Evolutionary conservation across 2,329 filamentous ascomycete genomes (phyloP).

Genomic region (Claviceps africana): DNA sequence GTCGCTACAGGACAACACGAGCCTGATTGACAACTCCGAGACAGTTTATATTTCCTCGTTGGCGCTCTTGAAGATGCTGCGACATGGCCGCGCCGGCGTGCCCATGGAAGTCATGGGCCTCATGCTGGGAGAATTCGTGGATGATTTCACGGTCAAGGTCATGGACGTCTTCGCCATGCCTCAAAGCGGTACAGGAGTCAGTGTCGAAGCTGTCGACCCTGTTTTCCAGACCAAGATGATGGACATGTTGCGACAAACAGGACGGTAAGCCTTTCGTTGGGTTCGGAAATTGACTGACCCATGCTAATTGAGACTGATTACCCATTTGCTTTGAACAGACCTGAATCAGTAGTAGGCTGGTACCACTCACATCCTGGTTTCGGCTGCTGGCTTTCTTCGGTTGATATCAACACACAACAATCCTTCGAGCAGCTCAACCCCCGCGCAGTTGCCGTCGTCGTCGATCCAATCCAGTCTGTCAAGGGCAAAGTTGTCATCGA

Average conservation of each 20-base stretch:
- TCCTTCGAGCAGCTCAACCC: constrained; percentile 98
- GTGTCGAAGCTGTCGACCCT: constrained; percentile 93
- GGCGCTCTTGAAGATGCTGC: constrained; percentile 94
- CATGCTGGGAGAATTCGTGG: constrained; percentile 97
- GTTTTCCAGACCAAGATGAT: constrained; percentile 99
- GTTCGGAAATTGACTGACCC: background rate
- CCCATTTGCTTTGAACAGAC: constrained; percentile 35
- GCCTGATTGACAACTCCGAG: constrained; percentile 95
- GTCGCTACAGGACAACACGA: constrained; percentile 61
- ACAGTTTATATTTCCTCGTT: constrained; percentile 98
- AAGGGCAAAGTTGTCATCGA: constrained; percentile 99
- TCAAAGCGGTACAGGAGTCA: constrained; percentile 94
- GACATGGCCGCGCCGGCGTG: constrained; percentile 91
- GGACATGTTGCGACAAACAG: constrained; percentile 98
- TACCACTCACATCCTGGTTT: constrained; percentile 99
- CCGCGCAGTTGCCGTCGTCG: constrained; percentile 90
- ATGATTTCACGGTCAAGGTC: constrained; percentile 96
- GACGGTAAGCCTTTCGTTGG: constrained; percentile 47
- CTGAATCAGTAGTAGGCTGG: constrained; percentile 96
- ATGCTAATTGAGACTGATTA: background rate
- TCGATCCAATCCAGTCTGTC: constrained; percentile 97
- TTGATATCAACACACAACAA: constrained; percentile 99
- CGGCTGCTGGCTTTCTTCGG: constrained; percentile 95
- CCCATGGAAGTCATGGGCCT: constrained; percentile 99
- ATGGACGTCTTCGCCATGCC: constrained; percentile 99